These are phyloP conservation scores for Trichoderma gamsii DNA, from an alignment of 495 filamentous ascomycete species.

Conservation along the genomic window DNA sequence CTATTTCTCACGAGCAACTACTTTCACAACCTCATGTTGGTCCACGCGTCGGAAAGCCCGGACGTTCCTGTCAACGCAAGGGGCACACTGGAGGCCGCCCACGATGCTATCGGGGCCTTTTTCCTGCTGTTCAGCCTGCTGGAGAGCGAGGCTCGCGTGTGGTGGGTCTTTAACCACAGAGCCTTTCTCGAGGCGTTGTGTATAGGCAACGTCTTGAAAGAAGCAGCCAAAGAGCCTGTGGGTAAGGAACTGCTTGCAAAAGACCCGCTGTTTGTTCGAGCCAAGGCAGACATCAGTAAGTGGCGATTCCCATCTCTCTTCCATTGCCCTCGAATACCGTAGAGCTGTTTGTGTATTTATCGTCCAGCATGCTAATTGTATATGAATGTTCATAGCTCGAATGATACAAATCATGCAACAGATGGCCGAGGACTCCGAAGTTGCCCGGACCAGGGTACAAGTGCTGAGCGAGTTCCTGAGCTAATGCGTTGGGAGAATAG, in stretches of 20 bases:
- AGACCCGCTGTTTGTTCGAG: slow-evolving; percentile 50
- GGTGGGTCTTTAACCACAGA: slow-evolving; percentile 73
- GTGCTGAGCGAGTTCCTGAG: slow-evolving; percentile 49
- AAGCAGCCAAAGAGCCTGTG: slow-evolving; percentile 31
- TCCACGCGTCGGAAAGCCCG: slow-evolving; percentile 55
- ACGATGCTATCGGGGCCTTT: slow-evolving; percentile 56
- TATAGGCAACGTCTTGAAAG: slow-evolving; percentile 40
- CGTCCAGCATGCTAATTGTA: background rate
- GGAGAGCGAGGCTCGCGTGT: slow-evolving; percentile 59
- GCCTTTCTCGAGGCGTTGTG: slow-evolving; percentile 64
- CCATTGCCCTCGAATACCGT: background rate
- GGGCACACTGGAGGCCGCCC: slow-evolving; percentile 62
- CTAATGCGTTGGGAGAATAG: background rate
- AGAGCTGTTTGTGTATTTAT: slow-evolving; percentile 16
- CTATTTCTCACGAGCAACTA: slow-evolving; percentile 66
- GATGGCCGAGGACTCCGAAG: slow-evolving; percentile 47
- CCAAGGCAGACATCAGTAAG: slow-evolving; percentile 51
- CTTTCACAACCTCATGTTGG: slow-evolving; percentile 67
- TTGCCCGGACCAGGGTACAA: slow-evolving; percentile 49
- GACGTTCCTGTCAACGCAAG: slow-evolving; percentile 56
- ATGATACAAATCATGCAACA: slow-evolving; percentile 55
- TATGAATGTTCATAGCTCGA: slow-evolving; percentile 28
- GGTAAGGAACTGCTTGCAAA: slow-evolving; percentile 31
- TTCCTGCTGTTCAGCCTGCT: slow-evolving; percentile 60
- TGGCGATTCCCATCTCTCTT: slow-evolving; percentile 16